Percentiles rank a stretch among this genome's conserved stretches.
phyloP scores from a whole-genome alignment of 1,284 basidiomycete species.

The Mycena sp. region DNA sequence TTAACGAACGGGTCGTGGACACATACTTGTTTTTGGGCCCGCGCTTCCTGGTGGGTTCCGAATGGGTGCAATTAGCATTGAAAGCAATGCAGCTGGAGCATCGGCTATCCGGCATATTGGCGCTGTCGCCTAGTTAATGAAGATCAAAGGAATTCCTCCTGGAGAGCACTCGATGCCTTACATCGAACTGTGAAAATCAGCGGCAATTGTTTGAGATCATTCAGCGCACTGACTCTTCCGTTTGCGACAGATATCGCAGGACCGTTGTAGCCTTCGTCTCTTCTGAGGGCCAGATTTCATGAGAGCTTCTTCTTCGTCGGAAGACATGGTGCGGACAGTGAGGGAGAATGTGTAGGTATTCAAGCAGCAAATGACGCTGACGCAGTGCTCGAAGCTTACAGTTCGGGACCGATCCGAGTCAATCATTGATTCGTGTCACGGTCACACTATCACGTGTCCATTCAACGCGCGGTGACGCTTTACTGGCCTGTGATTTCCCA shows the following conservation, averaged over 20 bases:
- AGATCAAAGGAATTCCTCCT: background rate
- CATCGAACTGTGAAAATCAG: conserved; percentile 40
- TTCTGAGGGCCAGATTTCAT: conserved; percentile 18
- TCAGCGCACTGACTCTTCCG: conserved; percentile 42
- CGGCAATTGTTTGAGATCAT: background rate
- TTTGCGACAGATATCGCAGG: conserved; percentile 48
- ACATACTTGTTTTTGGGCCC: conserved; percentile 70
- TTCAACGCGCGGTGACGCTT: no score
- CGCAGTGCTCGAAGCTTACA: no score
- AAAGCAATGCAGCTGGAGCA: conserved; percentile 79
- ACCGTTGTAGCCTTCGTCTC: conserved; percentile 44
- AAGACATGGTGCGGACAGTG: background rate
- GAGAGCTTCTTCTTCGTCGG: conserved; percentile 6
- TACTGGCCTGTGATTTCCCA: no score
- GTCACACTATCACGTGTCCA: no score
- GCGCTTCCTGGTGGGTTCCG: conserved; percentile 65
- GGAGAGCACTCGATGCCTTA: conserved; percentile 32
- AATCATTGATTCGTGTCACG: no score
- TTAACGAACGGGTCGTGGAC: conserved; percentile 5
- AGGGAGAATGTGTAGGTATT: no score
- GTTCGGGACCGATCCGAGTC: no score
- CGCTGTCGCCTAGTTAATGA: conserved; percentile 54
- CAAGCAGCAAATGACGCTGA: no score
- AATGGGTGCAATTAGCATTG: conserved; percentile 71
- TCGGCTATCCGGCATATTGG: conserved; percentile 59